Conservation (phyloP, 305 asterid species). For the Fraxinus xanthoxyloides region DNA sequence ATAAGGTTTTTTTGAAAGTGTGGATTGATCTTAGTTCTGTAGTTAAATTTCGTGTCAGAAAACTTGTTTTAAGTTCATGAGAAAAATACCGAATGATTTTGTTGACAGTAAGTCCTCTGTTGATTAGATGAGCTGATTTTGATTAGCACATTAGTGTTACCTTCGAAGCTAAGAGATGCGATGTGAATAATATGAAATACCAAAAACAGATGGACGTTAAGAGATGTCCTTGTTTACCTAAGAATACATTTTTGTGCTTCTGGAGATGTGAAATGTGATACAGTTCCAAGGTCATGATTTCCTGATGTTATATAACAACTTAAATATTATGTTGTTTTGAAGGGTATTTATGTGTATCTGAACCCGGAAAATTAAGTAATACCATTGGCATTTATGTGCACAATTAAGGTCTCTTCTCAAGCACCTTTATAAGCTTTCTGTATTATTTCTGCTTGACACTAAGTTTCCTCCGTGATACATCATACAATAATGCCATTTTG, state of each 20-base stretch:
- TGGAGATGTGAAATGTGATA: not conserved
- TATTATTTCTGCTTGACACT: not conserved
- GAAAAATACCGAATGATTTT: not conserved
- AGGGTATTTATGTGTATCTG: not conserved
- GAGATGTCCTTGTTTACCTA: not conserved
- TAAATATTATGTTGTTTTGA: not conserved
- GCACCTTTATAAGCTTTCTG: not conserved
- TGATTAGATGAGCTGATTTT: not conserved
- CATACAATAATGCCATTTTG: not conserved
- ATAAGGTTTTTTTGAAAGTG: not conserved
- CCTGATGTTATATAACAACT: not conserved
- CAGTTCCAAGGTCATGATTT: not conserved
- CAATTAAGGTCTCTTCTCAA: not conserved
- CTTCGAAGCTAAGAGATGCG: not conserved
- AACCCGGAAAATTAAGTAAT: not conserved
- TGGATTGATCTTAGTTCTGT: not conserved
- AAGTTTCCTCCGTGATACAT: not conserved
- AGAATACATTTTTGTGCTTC: not conserved
- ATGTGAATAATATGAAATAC: not conserved
- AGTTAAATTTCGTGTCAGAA: not conserved
- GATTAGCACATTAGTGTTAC: not conserved
- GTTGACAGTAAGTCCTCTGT: not conserved
- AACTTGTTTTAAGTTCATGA: not conserved
- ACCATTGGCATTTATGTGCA: not conserved
- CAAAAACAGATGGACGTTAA: not conserved